These are phyloP conservation scores for Stephanodiscus triporus DNA, from an alignment of 108 stramenopile genomes.

Conservation along the genomic window DNA sequence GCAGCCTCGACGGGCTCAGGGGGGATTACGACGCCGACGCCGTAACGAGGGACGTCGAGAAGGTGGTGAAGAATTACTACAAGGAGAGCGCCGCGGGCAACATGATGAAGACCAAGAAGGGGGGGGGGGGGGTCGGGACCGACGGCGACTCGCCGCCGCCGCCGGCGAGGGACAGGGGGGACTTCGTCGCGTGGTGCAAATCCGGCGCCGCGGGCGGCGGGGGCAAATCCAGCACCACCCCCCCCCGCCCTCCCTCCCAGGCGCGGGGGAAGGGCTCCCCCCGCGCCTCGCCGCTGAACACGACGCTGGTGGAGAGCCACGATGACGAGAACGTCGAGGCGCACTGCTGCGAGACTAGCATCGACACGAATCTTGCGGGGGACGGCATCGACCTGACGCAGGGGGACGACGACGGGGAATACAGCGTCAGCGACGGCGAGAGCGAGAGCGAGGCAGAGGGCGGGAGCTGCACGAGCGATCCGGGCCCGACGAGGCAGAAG, in stretches of 20 bases:
- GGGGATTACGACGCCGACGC: constrained; percentile 30
- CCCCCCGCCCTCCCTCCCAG: background rate
- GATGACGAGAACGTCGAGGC: constrained; percentile 15
- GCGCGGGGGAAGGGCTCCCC: background rate
- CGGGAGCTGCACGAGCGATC: constrained; percentile 7
- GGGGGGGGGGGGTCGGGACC: too few species aligned
- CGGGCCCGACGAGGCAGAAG: background rate
- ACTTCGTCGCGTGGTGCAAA: background rate
- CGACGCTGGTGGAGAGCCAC: constrained; percentile 12
- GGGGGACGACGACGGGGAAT: background rate
- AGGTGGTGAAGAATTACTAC: constrained; percentile 42
- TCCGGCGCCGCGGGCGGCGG: too few species aligned
- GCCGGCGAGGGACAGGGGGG: background rate
- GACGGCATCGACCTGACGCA: background rate
- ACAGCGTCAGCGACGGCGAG: background rate
- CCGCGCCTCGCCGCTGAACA: background rate
- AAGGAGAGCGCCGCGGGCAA: constrained; percentile 7
- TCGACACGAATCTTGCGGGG: background rate
- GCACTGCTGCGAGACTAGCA: background rate
- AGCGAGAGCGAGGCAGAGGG: background rate
- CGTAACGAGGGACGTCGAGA: constrained; percentile 38
- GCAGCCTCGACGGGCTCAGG: background rate
- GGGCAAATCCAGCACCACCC: background rate
- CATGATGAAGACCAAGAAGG: background rate
- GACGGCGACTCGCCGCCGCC: too few species aligned